These are phyloP conservation scores for Cyphellophora attinorum DNA, from an alignment of 2,329 filamentous ascomycete genomes.

Conservation along the genomic window DNA sequence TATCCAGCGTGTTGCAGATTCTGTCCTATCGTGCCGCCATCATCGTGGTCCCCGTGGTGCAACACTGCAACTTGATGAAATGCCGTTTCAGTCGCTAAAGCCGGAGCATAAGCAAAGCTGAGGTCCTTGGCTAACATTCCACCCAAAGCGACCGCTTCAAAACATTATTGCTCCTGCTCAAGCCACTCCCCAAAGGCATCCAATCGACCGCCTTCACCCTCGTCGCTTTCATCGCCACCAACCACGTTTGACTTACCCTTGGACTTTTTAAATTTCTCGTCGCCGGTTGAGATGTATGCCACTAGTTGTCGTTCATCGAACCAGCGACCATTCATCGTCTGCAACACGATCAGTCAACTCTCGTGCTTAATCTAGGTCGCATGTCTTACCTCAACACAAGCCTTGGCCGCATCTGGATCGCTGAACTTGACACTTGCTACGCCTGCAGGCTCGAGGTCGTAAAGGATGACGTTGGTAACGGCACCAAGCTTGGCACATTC, in stretches of 20 bases:
- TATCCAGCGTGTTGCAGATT: too few species aligned
- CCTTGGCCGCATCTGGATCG: slow-evolving; percentile 58
- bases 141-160: too few species aligned
- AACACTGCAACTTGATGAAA: too few species aligned
- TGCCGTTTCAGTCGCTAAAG: too few species aligned
- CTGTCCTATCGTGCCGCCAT: too few species aligned
- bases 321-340: slow-evolving; percentile 67
- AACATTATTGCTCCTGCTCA: slow-evolving; percentile 29
- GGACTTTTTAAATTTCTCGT: slow-evolving; percentile 64
- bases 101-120: too few species aligned
- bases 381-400: slow-evolving; percentile 51
- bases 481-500: slow-evolving; percentile 79
- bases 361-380: not conserved
- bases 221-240: slow-evolving; percentile 37
- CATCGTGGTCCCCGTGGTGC: too few species aligned
- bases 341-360: slow-evolving; percentile 7
- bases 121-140: too few species aligned
- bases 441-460: slow-evolving; percentile 75
- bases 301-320: slow-evolving; percentile 65
- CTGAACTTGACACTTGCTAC: slow-evolving; percentile 77
- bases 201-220: slow-evolving; percentile 36
- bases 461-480: slow-evolving; percentile 85
- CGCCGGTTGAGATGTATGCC: slow-evolving; percentile 61
- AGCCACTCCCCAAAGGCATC: slow-evolving; percentile 42
- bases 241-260: slow-evolving; percentile 31